Base-by-base conservation (phyloP, 345 rosid species). In the Melastoma malabathricum region DNA sequence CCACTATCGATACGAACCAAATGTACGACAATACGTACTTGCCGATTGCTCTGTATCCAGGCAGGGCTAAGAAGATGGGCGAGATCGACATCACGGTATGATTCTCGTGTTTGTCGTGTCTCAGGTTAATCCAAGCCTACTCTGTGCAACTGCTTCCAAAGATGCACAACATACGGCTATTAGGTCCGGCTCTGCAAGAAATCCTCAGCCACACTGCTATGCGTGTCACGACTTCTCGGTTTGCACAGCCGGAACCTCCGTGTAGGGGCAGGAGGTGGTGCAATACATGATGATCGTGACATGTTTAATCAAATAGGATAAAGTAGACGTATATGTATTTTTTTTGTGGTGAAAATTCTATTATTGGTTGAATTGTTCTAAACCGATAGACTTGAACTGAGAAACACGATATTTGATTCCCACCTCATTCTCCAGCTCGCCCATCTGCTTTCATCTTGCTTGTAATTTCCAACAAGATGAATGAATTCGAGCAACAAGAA, bases 21-120 rank as follows among this genome's bases (percentile, higher is more conserved):
- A 69, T 83, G 46, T 89, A 81, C 69, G 56, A 76, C 17, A 79
- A 71, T 18, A 70, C 84, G 0, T 79, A 81, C 15, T 67, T 79
- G 1, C 68, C 83, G 8, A 75, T 75, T 0, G 95, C 76, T 6
- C 16, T 89, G 31, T 60, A 79, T n/a, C 87, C 94, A 0, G 68
- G 80, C 18, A 95, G 97, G 18, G 84, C 84, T 56, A 83, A 74
- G 63, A 86, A 76, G 60, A 83, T 86, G 88, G 97, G 97, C 23
- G 97, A 86, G 54, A 73, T 89, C 3, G 95, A 86, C 68, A 65
- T 89, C 17, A 88, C 94, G 0, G 66, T 89, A 15, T 31, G 95
- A 58, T 89, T 89, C 65, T 75, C 88, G 1, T 86, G 90, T 50
- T 71, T 84, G 0, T 86, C 95, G 14, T 89, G 95, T 90, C 22